Evolutionary conservation across 768 basidiomycete species (phyloP).

Genomic region (Kwoniella mangroviensis): DNA sequence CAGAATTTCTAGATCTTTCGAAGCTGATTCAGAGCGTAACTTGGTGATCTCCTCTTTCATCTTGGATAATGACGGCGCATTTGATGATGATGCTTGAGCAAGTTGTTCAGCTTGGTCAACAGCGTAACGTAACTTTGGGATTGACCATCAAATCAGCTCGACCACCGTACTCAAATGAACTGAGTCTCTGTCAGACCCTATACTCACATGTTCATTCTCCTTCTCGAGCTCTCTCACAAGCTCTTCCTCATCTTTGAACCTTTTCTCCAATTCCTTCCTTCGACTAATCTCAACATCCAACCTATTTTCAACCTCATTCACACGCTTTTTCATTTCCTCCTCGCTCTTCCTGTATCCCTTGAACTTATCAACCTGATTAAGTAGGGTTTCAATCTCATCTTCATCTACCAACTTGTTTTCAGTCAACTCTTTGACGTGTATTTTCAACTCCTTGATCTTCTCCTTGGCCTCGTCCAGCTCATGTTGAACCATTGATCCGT

Average conservation of each 20-base stretch:
- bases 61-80: neutral
- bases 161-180: too few relatives aligned
- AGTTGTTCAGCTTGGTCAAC: conserved; percentile 6
- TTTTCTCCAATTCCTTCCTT: conserved; percentile 60
- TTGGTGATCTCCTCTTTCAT: conserved; percentile 28
- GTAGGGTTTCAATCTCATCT: conserved; percentile 59
- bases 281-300: conserved; percentile 29
- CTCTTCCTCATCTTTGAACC: conserved; percentile 61
- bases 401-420: conserved; percentile 58
- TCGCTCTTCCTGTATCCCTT: conserved; percentile 60
- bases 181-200: too few relatives aligned
- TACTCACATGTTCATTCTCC: conserved; percentile 33
- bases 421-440: conserved; percentile 54
- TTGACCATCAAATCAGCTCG: too few relatives aligned
- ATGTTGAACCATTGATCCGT: neutral
- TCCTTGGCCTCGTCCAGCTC: conserved; percentile 15
- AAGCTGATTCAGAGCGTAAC: conserved; percentile 79
- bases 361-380: conserved; percentile 60
- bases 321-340: conserved; percentile 69
- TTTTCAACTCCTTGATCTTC: conserved; percentile 50
- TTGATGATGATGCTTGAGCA: neutral
- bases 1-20: conserved; percentile 78
- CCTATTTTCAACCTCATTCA: conserved; percentile 51
- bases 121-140: neutral
- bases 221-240: conserved; percentile 64